phyloP scores from a whole-genome alignment of 805 yeast genomes.

The Candida takata region DNA sequence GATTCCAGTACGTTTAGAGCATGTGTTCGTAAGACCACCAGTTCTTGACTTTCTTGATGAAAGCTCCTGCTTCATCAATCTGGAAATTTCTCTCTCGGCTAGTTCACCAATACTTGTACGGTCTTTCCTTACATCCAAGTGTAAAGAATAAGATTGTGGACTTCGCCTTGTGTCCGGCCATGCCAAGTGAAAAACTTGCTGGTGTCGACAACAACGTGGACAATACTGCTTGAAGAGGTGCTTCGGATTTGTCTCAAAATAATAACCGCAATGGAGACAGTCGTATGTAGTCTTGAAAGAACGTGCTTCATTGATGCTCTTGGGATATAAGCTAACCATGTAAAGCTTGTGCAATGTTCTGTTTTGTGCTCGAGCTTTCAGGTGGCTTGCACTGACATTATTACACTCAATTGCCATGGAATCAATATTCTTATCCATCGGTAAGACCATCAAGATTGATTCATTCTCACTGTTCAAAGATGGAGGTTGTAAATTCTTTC shows the following conservation, averaged over 20 bases:
- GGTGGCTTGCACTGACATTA: background rate
- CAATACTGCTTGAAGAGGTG: conserved; percentile 17
- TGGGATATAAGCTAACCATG: conserved; percentile 10
- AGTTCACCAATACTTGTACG: conserved; percentile 9
- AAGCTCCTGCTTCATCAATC: background rate
- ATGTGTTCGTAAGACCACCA: background rate
- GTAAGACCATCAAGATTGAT: conserved; percentile 3
- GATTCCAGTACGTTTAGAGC: too few species aligned
- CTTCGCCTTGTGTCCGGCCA: conserved; percentile 22
- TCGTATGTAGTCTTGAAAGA: conserved; percentile 16
- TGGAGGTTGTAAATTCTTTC: conserved; percentile 1
- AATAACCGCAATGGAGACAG: conserved; percentile 25
- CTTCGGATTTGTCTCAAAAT: conserved; percentile 10
- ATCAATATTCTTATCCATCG: conserved; percentile 12
- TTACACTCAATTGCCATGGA: conserved; percentile 1
- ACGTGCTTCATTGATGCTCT: background rate
- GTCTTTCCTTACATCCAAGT: conserved; percentile 1
- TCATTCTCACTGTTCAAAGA: too few species aligned
- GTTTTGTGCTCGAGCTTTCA: conserved; percentile 10
- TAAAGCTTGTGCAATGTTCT: conserved; percentile 21
- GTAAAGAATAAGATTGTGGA: background rate
- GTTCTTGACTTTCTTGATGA: background rate
- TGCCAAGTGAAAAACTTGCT: conserved; percentile 16
- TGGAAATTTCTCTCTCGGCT: background rate
- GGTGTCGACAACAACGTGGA: conserved; percentile 24